A percentile compares a stretch with the other conserved stretches of the same genome.
Conservation (phyloP, 805 yeast species). For the Kuraishia borneana region DNA sequence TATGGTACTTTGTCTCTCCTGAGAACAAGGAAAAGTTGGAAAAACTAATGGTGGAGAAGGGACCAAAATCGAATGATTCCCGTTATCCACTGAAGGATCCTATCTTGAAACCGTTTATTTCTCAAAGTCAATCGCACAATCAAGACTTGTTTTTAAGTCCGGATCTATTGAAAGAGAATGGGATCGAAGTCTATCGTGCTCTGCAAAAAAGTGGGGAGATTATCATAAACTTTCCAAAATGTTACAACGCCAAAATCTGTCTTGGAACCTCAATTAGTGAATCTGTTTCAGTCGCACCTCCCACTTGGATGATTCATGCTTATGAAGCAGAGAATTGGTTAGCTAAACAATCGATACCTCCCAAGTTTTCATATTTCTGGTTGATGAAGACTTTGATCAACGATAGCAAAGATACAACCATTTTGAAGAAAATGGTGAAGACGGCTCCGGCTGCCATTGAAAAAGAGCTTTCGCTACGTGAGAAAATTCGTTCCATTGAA, state of each 20-base stretch:
- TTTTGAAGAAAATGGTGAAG: slow-evolving; percentile 21
- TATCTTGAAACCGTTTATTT: slow-evolving; percentile 9
- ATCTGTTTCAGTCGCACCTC: slow-evolving; percentile 44
- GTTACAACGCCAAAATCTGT: slow-evolving; percentile 39
- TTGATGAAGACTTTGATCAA: slow-evolving; percentile 36
- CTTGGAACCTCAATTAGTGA: slow-evolving; percentile 49
- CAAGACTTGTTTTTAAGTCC: slow-evolving; percentile 42
- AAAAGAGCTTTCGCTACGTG: slow-evolving; percentile 32
- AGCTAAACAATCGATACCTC: slow-evolving; percentile 31
- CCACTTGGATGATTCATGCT: slow-evolving; percentile 41
- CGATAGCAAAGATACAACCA: slow-evolving; percentile 25
- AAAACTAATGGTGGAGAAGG: slow-evolving; percentile 10
- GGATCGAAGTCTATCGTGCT: slow-evolving; percentile 34
- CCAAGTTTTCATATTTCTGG: slow-evolving; percentile 40
- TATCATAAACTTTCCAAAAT: slow-evolving; percentile 44
- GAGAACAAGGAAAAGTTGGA: slow-evolving; percentile 43
- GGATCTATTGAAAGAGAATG: slow-evolving; percentile 26
- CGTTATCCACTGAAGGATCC: slow-evolving; percentile 20
- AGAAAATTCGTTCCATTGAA: slow-evolving; percentile 20
- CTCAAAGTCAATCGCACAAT: background rate
- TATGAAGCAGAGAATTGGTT: slow-evolving; percentile 42
- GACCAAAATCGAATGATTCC: too few species aligned
- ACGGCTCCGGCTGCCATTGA: slow-evolving; percentile 22
- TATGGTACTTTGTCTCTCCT: slow-evolving; percentile 59
- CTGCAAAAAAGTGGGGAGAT: slow-evolving; percentile 55